phyloP scores from a whole-genome alignment of 495 filamentous ascomycete genomes.

The Hypoxylon rickii region DNA sequence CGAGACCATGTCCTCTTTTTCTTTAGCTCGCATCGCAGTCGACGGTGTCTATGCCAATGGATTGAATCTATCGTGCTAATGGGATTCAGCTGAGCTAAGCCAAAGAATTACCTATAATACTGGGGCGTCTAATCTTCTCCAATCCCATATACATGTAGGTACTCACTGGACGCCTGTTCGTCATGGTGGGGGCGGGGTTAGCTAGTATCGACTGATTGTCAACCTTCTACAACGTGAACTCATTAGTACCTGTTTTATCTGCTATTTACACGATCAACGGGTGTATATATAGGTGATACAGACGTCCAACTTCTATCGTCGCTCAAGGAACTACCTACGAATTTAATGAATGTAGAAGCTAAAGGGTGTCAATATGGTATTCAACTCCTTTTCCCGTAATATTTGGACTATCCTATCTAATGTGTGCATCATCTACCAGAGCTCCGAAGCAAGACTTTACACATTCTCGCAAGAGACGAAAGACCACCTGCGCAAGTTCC shows the following conservation, averaged over 20 bases:
- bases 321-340: no score
- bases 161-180: constrained; percentile 7
- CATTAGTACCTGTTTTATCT: background rate
- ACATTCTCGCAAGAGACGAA: constrained; percentile 88
- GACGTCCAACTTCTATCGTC: no score
- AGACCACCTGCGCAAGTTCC: constrained; percentile 88
- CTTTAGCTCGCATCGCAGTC: no score
- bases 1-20: no score
- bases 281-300: no score
- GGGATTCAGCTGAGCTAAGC: no score
- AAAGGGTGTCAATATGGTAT: background rate
- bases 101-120: background rate
- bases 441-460: constrained; percentile 89
- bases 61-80: no score
- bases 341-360: background rate
- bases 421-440: constrained; percentile 39
- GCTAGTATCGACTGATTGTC: constrained; percentile 20
- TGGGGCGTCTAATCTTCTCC: background rate
- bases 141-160: no score
- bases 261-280: background rate
- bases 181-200: constrained; percentile 31
- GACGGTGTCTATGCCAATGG: no score
- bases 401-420: background rate
- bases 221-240: background rate
- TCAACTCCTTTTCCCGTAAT: no score